phyloP scores from a whole-genome alignment of 2,329 filamentous ascomycete genomes.

The Aspergillus novofumigatus region DNA sequence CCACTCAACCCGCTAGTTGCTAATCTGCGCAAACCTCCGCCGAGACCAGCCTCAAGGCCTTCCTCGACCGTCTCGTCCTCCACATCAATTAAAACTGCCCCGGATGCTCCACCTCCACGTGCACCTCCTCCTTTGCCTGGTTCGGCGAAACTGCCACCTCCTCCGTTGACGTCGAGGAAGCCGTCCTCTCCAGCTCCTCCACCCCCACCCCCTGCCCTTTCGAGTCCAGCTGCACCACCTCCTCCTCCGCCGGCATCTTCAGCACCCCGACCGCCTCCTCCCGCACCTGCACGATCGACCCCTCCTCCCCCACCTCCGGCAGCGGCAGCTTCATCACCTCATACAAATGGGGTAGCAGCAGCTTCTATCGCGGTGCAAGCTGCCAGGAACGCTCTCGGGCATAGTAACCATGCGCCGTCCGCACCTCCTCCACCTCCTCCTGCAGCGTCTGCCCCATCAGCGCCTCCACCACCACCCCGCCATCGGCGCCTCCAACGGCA shows the following conservation, averaged over 20 bases:
- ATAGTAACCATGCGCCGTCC: slow-evolving; percentile 39
- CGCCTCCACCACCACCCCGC: slow-evolving; percentile 45
- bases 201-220: slow-evolving; percentile 40
- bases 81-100: slow-evolving; percentile 48
- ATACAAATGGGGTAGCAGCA: slow-evolving; percentile 37
- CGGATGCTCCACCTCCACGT: slow-evolving; percentile 45
- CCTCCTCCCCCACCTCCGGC: slow-evolving; percentile 40
- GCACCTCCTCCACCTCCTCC: slow-evolving; percentile 41
- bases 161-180: slow-evolving; percentile 55
- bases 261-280: slow-evolving; percentile 32
- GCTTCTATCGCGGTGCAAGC: slow-evolving; percentile 56
- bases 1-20: slow-evolving; percentile 52
- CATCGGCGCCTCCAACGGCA: slow-evolving; percentile 42
- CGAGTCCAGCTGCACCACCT: slow-evolving; percentile 41
- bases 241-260: slow-evolving; percentile 31
- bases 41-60: slow-evolving; percentile 51
- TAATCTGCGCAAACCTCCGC: slow-evolving; percentile 57
- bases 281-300: slow-evolving; percentile 40
- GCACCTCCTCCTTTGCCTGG: slow-evolving; percentile 65
- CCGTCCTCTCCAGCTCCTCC: slow-evolving; percentile 49
- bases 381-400: slow-evolving; percentile 54
- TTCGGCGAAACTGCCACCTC: slow-evolving; percentile 48
- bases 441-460: slow-evolving; percentile 32
- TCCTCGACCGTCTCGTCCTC: slow-evolving; percentile 54
- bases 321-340: slow-evolving; percentile 23